Evolutionary conservation across 495 filamentous ascomycete genomes (phyloP), one percentile per base, ranked within the genome.

Genomic region (Pseudevernia furfuracea): DNA sequence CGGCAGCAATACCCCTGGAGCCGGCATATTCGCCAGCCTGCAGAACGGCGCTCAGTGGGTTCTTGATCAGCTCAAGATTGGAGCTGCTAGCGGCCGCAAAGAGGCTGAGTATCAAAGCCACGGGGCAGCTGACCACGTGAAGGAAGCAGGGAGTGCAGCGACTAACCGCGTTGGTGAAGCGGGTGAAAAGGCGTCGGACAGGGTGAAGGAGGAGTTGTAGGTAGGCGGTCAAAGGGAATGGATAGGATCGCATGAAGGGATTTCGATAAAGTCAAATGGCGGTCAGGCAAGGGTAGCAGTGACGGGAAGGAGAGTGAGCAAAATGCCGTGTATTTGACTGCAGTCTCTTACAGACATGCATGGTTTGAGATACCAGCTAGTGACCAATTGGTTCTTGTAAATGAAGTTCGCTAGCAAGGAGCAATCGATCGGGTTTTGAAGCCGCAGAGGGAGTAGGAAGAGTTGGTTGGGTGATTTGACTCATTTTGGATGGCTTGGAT

Each of bases 1-100:
- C 70, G 89, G 89, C 60, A 89, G 88, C 12, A 85, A 80, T 25
- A 84, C 75, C 32, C 89, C 89, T 0, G 76, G 81, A 62, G 82
- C 79, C 36, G 88, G 85, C 7, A 75, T 90, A 58, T 85, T 84
- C 63, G 86, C 83, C 70, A 85, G 84, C 74, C 60, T 90, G 59
- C 74, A 80, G 67, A 80, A 84, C 56, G 77, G 75, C 52, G 74
- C 81, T 56, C 76, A 88, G 52, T 91, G 89, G 82, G 72, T 87
- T 9, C 66, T 81, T 63, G 76, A 81, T 10, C 83, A 83, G 71
- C 72, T 92, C 43, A 81, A 80, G 70, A 73, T 84, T 19, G 86
- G 88, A 3, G 79, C 87, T 34, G 82, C 85, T 28, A 83, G 77
- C 53, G 88, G 87, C n/a, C 80, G 81, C 48, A 81, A 86, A 63